A percentile compares a stretch with the other conserved stretches of the same genome.
These are phyloP conservation scores for Oxytropis ochrocephala DNA, from an alignment of 306 rosid genomes.

Conservation along the genomic window DNA sequence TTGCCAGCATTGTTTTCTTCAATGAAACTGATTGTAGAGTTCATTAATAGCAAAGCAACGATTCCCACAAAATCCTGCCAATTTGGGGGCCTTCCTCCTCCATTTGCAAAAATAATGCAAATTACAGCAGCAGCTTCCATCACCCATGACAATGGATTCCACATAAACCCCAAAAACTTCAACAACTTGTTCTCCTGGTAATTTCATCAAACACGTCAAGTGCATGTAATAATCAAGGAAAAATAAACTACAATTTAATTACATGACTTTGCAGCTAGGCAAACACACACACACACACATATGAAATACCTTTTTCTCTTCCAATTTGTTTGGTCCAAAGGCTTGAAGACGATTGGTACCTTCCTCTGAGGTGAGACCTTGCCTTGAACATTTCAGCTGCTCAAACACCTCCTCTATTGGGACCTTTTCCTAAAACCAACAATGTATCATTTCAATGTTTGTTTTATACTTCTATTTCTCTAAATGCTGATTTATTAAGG, in stretches of 20 bases:
- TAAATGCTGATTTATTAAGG: too few relatives aligned
- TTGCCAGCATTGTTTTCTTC: constrained; percentile 98
- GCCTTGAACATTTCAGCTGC: constrained; percentile 73
- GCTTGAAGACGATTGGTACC: constrained; percentile 74
- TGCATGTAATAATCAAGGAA: not conserved
- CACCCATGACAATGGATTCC: constrained; percentile 98
- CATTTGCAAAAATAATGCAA: constrained; percentile 90
- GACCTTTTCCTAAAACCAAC: constrained; percentile 54
- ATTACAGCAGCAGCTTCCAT: constrained; percentile 98
- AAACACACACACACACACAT: too few relatives aligned
- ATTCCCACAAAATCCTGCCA: constrained; percentile 96
- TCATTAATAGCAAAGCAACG: constrained; percentile 47
- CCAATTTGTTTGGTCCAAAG: constrained; percentile 91
- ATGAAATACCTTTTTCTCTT: constrained; percentile 59
- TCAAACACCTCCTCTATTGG: constrained; percentile 84
- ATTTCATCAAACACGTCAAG: not conserved
- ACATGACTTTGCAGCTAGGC: not conserved
- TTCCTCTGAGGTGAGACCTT: constrained; percentile 77
- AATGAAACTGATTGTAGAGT: constrained; percentile 88
- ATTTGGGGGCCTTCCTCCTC: constrained; percentile 80
- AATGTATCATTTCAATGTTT: not conserved
- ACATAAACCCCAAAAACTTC: constrained; percentile 94
- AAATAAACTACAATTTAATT: not conserved
- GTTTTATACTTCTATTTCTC: too few relatives aligned
- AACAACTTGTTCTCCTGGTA: constrained; percentile 71